phyloP scores from a whole-genome alignment of 164 flowering plant genomes.

The Stephania japonica region DNA sequence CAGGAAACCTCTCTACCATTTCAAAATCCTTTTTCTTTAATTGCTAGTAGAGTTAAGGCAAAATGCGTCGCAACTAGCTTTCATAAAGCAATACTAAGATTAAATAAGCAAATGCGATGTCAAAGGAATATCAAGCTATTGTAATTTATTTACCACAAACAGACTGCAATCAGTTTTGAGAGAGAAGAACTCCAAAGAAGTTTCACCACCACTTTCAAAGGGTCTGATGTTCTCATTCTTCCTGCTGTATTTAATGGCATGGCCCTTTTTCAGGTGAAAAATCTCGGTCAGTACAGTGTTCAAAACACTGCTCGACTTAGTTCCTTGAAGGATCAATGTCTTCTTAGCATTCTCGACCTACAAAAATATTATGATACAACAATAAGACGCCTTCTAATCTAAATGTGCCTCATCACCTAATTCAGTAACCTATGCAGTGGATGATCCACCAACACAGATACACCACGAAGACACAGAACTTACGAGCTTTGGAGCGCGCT shows the following conservation, averaged over 20 bases:
- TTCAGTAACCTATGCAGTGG: neutral
- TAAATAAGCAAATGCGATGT: neutral
- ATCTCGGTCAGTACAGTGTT: conserved; percentile 64
- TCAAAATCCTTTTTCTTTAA: neutral
- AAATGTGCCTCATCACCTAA: neutral
- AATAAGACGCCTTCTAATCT: neutral
- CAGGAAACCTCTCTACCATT: neutral
- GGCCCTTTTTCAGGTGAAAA: conserved; percentile 58
- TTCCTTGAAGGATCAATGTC: conserved; percentile 81
- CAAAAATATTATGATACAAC: neutral
- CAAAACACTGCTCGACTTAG: conserved; percentile 67
- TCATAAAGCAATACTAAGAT: neutral
- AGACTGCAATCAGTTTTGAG: conserved; percentile 88
- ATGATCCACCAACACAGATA: neutral
- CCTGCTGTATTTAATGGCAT: conserved; percentile 50
- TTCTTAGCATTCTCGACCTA: conserved; percentile 86
- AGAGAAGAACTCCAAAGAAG: conserved; percentile 84
- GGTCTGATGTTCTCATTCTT: conserved; percentile 81
- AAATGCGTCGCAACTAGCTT: neutral
- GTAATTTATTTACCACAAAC: conserved; percentile 50
- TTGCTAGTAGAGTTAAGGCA: neutral
- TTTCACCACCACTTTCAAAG: conserved; percentile 86
- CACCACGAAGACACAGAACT: neutral
- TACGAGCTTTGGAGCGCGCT: conserved; percentile 52
- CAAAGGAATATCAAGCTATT: neutral